Evolutionary conservation across 139 green algal species (phyloP).

Genomic region (Chlorella sp.): DNA sequence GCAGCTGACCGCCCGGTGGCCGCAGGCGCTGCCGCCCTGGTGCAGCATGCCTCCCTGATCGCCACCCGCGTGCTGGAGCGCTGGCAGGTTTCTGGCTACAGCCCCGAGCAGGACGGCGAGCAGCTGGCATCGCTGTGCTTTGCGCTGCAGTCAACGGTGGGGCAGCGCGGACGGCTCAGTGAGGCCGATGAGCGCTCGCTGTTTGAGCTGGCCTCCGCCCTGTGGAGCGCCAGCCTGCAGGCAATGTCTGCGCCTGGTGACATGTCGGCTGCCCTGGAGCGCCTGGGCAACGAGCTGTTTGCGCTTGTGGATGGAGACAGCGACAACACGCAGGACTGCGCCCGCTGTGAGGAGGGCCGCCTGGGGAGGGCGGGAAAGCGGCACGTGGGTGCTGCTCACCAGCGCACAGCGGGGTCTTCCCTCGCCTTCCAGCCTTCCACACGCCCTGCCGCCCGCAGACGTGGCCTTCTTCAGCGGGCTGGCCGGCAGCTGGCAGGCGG

Average conservation of each 20-base stretch:
- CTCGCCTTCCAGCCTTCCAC: no score
- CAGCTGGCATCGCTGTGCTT: conserved; percentile 12
- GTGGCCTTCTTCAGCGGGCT: background rate
- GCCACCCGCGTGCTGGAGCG: background rate
- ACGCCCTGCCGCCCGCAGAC: no score
- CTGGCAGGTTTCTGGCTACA: background rate
- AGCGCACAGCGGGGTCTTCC: no score
- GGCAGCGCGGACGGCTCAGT: background rate
- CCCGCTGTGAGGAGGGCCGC: background rate
- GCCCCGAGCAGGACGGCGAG: background rate
- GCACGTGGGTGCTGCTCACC: no score
- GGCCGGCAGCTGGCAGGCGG: conserved; percentile 3
- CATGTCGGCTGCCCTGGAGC: background rate
- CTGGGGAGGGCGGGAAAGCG: no score
- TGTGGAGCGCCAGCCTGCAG: conserved; percentile 6
- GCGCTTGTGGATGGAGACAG: background rate
- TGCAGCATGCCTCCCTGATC: background rate
- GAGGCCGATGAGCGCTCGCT: background rate
- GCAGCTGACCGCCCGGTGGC: background rate
- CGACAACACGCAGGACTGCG: background rate
- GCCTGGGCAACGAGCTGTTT: conserved; percentile 7
- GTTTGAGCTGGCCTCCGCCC: background rate
- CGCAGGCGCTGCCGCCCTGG: background rate
- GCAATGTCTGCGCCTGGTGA: background rate
- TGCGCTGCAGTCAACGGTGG: conserved; percentile 2